Evolutionary conservation across 192 early-diverging fungal genomes (phyloP).

Genomic region (Chytriomyces confervae): DNA sequence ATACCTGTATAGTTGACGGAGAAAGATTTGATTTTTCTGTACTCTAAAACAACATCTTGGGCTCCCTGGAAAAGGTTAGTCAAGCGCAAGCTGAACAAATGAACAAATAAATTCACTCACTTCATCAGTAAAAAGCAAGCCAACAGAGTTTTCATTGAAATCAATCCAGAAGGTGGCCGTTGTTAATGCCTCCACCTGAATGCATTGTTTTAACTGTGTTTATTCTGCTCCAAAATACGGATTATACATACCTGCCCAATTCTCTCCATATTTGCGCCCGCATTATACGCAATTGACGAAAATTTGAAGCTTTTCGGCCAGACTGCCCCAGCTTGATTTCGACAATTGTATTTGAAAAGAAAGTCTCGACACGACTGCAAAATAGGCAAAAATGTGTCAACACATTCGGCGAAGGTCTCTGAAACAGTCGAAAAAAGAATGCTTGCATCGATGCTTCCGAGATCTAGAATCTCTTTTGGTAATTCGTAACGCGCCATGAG

Average conservation of each 20-base stretch:
- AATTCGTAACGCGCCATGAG: not conserved
- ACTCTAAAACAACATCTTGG: conserved; percentile 1
- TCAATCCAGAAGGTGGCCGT: not conserved
- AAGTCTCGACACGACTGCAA: not conserved
- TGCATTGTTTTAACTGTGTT: no score
- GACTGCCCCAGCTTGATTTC: not conserved
- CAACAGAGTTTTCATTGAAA: not conserved
- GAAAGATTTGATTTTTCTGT: not conserved
- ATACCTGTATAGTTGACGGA: not conserved
- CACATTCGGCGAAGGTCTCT: no score
- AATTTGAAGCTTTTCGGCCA: not conserved
- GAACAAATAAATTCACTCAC: not conserved
- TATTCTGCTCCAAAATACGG: no score
- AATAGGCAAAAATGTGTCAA: no score
- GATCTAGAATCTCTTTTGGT: not conserved
- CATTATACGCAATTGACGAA: not conserved
- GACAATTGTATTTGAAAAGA: not conserved
- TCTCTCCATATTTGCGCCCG: not conserved
- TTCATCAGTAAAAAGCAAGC: not conserved
- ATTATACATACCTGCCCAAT: no score
- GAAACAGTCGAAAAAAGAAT: no score
- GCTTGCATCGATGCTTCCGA: not conserved
- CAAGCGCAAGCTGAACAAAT: not conserved
- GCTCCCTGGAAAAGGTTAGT: not conserved
- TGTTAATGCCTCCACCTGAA: not conserved